A percentile compares a stretch with the other conserved stretches of the same genome.
Evolutionary conservation across 2,329 filamentous ascomycete species (phyloP).

Genomic region (Graphium sp.): DNA sequence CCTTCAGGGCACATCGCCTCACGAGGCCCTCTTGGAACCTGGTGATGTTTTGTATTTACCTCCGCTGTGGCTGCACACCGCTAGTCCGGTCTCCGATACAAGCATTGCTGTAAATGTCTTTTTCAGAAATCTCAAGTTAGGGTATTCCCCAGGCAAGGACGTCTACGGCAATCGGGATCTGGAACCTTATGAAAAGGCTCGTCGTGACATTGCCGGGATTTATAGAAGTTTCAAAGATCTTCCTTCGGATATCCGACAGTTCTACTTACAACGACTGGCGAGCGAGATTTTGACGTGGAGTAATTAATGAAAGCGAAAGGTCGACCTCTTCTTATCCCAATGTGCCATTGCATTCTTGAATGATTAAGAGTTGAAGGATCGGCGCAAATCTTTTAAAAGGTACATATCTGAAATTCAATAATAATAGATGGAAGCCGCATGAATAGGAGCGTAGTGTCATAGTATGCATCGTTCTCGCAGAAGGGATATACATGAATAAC

Average conservation of each 20-base stretch:
- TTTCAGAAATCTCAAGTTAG: constrained; percentile 52
- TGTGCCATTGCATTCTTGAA: too few species aligned
- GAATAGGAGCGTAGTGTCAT: too few species aligned
- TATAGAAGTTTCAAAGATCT: constrained; percentile 44
- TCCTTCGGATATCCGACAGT: constrained; percentile 49
- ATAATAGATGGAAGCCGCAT: too few species aligned
- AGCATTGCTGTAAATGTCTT: constrained; percentile 84
- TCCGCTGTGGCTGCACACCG: constrained; percentile 70
- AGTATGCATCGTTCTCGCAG: too few species aligned
- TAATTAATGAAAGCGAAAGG: too few species aligned
- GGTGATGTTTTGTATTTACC: constrained; percentile 73
- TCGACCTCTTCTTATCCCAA: too few species aligned
- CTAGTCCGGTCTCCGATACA: constrained; percentile 35
- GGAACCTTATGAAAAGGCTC: constrained; percentile 67
- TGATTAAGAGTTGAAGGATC: too few species aligned
- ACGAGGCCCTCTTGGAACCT: constrained; percentile 46
- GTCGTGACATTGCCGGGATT: constrained; percentile 55
- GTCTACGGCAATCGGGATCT: constrained; percentile 82
- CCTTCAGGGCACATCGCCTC: constrained; percentile 37
- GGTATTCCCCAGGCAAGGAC: constrained; percentile 60
- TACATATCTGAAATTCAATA: too few species aligned
- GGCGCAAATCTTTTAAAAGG: too few species aligned
- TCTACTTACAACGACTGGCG: constrained; percentile 59
- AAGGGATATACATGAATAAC: too few species aligned
- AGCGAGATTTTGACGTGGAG: constrained; percentile 56